phyloP scores from a whole-genome alignment of 345 rosid genomes.

The Dimocarpus longan region DNA sequence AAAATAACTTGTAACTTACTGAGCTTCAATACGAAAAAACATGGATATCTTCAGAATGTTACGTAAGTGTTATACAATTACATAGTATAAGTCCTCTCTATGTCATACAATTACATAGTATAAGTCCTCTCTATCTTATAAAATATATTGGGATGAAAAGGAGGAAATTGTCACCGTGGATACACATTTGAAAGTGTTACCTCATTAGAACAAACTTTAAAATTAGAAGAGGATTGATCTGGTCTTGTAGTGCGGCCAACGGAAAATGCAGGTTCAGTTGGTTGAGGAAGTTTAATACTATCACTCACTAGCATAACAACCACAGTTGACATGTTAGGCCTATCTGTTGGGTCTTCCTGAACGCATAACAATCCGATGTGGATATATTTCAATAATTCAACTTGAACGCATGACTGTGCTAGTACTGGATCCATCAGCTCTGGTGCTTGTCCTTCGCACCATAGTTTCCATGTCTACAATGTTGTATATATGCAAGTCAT shows the following conservation, averaged over 20 bases:
- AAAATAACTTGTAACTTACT: too few relatives aligned
- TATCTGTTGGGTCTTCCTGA: constrained; percentile 20
- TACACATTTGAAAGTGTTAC: constrained; percentile 17
- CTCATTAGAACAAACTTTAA: constrained; percentile 3
- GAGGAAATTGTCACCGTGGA: neutral
- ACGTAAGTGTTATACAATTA: too few relatives aligned
- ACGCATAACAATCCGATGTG: constrained; percentile 20
- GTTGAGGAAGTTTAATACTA: constrained; percentile 15
- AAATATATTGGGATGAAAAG: neutral
- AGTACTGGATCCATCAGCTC: constrained; percentile 7
- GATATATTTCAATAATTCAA: constrained; percentile 4
- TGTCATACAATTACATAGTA: too few relatives aligned
- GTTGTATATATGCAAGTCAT: neutral
- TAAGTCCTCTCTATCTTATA: too few relatives aligned
- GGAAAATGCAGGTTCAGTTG: constrained; percentile 22
- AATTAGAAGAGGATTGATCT: neutral
- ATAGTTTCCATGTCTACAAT: constrained; percentile 21
- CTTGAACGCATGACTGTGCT: neutral
- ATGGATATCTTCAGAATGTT: too few relatives aligned
- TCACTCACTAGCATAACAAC: constrained; percentile 17
- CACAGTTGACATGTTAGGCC: constrained; percentile 9
- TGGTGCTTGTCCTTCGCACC: neutral
- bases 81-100: too few relatives aligned
- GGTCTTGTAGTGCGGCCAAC: neutral
- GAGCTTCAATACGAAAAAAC: too few relatives aligned